A percentile compares a stretch with the other conserved stretches of the same genome.
These are phyloP conservation scores for Pyrrhoderma noxium DNA, from an alignment of 1,284 basidiomycete genomes.

Conservation along the genomic window DNA sequence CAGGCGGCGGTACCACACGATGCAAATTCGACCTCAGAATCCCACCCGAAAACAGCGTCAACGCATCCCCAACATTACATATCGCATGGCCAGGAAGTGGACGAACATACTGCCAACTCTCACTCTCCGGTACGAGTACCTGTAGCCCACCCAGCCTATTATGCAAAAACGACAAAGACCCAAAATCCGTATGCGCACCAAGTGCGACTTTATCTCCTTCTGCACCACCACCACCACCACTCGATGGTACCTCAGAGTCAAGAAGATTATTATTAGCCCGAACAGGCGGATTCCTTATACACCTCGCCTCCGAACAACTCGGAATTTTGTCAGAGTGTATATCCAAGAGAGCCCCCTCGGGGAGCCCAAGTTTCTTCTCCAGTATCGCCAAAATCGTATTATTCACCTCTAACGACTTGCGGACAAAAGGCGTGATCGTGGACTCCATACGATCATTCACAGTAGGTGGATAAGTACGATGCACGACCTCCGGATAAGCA, in stretches of 20 bases:
- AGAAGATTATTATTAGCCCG: not conserved
- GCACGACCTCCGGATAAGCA: conserved; percentile 43
- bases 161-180: conserved; percentile 51
- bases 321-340: conserved; percentile 39
- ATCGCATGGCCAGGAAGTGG: conserved; percentile 53
- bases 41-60: conserved; percentile 50
- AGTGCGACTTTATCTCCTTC: conserved; percentile 31
- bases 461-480: conserved; percentile 48
- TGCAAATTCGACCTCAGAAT: conserved; percentile 52
- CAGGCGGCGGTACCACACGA: conserved; percentile 40
- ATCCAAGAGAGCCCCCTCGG: conserved; percentile 38
- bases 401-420: conserved; percentile 50
- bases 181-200: conserved; percentile 46
- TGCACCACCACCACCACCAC: conserved; percentile 4
- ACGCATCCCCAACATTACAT: conserved; percentile 55
- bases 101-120: conserved; percentile 64
- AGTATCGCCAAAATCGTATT: conserved; percentile 47
- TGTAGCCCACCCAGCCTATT: conserved; percentile 68
- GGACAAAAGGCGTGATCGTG: conserved; percentile 46
- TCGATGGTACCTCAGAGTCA: not conserved
- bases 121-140: conserved; percentile 52
- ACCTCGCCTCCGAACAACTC: conserved; percentile 54
- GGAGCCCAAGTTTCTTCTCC: conserved; percentile 49
- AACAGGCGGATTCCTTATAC: conserved; percentile 36
- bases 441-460: conserved; percentile 45